A percentile compares a stretch with the other conserved stretches of the same genome.
Evolutionary conservation across 441 rosid species (phyloP).

Genomic region (Jatropha multifida): DNA sequence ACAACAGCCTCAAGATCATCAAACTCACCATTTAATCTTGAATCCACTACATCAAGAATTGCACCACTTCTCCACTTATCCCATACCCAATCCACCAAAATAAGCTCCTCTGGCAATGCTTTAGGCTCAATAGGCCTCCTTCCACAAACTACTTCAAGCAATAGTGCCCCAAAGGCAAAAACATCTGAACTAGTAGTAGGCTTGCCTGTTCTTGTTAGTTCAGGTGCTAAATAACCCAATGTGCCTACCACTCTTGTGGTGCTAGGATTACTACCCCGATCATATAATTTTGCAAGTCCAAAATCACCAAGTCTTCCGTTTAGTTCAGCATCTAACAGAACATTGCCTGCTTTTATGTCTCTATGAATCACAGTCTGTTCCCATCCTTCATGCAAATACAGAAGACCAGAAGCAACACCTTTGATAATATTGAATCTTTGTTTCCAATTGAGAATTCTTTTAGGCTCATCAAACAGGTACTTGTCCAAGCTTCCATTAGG

Average conservation of each 20-base stretch:
- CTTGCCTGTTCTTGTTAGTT: slow-evolving; percentile 79
- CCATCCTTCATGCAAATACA: slow-evolving; percentile 90
- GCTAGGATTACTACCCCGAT: slow-evolving; percentile 63
- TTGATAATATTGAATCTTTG: slow-evolving; percentile 72
- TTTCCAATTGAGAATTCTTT: slow-evolving; percentile 60
- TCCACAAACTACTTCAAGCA: slow-evolving; percentile 76
- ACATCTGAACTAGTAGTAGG: slow-evolving; percentile 71
- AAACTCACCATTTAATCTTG: slow-evolving; percentile 54
- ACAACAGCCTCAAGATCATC: slow-evolving; percentile 57
- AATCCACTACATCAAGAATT: slow-evolving; percentile 62
- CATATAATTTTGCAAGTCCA: slow-evolving; percentile 81
- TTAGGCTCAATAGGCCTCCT: slow-evolving; percentile 75
- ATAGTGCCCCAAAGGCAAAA: slow-evolving; percentile 78
- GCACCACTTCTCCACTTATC: slow-evolving; percentile 62
- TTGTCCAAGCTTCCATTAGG: slow-evolving; percentile 87
- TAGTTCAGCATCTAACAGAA: slow-evolving; percentile 64
- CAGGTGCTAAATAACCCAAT: slow-evolving; percentile 89
- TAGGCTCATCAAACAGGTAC: slow-evolving; percentile 64
- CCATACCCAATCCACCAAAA: slow-evolving; percentile 88
- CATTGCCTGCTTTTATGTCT: slow-evolving; percentile 81
- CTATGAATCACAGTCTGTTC: slow-evolving; percentile 87
- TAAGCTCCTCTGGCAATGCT: slow-evolving; percentile 73
- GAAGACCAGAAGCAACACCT: slow-evolving; percentile 78
- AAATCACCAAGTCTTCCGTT: slow-evolving; percentile 83
- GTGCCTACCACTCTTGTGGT: slow-evolving; percentile 86